Base-by-base conservation (phyloP, 116 monocot species). In the Iris pallida region DNA sequence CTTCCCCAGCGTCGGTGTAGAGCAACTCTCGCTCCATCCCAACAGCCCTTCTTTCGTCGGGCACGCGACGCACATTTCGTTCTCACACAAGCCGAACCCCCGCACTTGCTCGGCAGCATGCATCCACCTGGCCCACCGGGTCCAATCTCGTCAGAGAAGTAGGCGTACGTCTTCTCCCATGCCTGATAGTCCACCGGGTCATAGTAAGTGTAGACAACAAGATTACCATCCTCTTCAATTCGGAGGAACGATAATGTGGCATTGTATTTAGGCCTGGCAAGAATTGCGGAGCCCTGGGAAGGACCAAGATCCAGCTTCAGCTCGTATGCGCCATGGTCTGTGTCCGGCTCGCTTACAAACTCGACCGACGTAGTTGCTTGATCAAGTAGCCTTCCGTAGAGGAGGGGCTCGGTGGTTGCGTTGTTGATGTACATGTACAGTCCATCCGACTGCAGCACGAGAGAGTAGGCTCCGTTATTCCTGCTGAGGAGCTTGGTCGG, bases 31-130 rank as follows among this genome's bases (percentile, higher is more conserved):
- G 55, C 74, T 84, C 90, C 86, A 90, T 0, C 90, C 86, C 45
- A 76, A 8, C 7, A 86, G 48, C 45, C 90, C 80, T 42, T 20
- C 47, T 4, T 56, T 56, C 12, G 80, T 81, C 0, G 90, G 86
- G 53, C 90, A 86, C 0, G 81, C 86, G 8, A 90, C 81, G 61
- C 87, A 87, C 87, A 87, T 84, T 55, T 79, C 79, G 11, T 72
- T 78, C 69, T 76, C 59, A 73, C 91, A 84, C 44, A 82, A 45
- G 1, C 90, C 90, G 6, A 84, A 74, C 2, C 11, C 0, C 87
- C 79, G 47, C 90, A 90, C 71, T 77, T 83, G 73, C 47, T 62
- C 52, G 87, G 84, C 65, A 85, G 61, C 30, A 8, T 15, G 66
- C 85, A 89, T 5, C 59, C 68, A 16, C 61, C 63, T n/a, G n/a